These are phyloP conservation scores for Citrus inodora DNA, from an alignment of 345 rosid genomes.

Conservation along the genomic window DNA sequence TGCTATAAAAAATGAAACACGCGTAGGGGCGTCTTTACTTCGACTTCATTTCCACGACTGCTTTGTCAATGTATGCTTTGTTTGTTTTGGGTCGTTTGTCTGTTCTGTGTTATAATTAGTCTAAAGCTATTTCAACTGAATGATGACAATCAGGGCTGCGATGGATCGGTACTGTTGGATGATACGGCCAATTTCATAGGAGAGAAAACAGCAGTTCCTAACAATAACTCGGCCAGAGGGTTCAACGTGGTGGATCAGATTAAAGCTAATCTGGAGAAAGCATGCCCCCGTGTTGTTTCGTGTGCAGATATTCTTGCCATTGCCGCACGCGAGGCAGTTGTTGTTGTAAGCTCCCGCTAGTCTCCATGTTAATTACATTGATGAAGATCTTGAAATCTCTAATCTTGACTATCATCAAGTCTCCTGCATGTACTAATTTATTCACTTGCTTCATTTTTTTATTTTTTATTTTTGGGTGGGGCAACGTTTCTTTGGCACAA, in stretches of 20 bases:
- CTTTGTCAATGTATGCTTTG: slow-evolving; percentile 37
- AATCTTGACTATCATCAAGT: too few species aligned
- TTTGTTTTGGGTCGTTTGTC: too few species aligned
- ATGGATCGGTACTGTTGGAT: slow-evolving; percentile 48
- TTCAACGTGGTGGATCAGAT: slow-evolving; percentile 45
- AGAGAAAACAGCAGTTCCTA: slow-evolving; percentile 56
- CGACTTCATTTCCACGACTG: slow-evolving; percentile 51
- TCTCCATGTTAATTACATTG: background rate
- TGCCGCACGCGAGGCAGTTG: slow-evolving; percentile 46
- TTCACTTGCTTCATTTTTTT: too few species aligned
- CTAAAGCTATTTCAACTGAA: background rate
- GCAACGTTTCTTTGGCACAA: background rate
- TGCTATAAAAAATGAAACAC: slow-evolving; percentile 26
- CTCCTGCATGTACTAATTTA: too few species aligned
- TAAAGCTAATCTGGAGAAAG: slow-evolving; percentile 44
- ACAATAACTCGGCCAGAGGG: slow-evolving; percentile 46
- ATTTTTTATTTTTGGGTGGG: too few species aligned
- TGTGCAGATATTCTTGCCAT: slow-evolving; percentile 56
- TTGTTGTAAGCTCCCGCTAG: background rate
- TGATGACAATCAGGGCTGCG: slow-evolving; percentile 47
- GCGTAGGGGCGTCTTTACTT: slow-evolving; percentile 41
- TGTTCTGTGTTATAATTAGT: too few species aligned
- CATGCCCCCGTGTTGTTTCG: slow-evolving; percentile 50
- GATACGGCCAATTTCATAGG: slow-evolving; percentile 45
- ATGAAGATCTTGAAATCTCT: background rate